Evolutionary conservation across 768 basidiomycete species (phyloP), one percentile per base, ranked within the genome.

Genomic region (Tricholoma sp.): DNA sequence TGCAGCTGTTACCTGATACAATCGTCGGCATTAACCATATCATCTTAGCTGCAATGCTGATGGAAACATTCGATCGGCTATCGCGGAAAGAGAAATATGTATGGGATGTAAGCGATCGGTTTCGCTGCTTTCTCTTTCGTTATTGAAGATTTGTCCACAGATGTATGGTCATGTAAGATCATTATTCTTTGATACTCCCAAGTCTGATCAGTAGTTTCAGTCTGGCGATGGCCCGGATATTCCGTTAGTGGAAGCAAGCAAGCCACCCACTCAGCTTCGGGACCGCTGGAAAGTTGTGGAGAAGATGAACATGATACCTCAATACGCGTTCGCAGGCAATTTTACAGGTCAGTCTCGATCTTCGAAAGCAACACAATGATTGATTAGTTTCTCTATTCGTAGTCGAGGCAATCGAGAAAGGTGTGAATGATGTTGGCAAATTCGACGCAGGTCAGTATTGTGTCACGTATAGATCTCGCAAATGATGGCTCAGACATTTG

Each of bases 281-380:
- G 82, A 85, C 24, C 74, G 84, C 11, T 85, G 83, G 83, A 86
- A 84, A 60, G 78, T 86, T 5, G 75, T 80, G 0, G 83, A 88
- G 68, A 88, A 86, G 70, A 88, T 88, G 86, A 69, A 72, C 29
- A 78, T 85, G 76, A 72, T 84, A 35, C 82, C 84, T 2, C 84
- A 88, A 61, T 88, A 88, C 59, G 79, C 84, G 0, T 88, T 85
- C 56, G 80, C 85, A 5, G 85, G 85, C 4, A 85, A 88, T 61
- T 82, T 79, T 61, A 86, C 85, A 16, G 78, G 84, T 83, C 35
- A 24, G 73, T 51, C 10, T 32, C 18, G 35, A 47, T 51, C 41
- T 14, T 45, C 4, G 24, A 50, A 18, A 50, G 14, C 43, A 16
- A 27, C 22, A 22, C 27, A 2, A 14, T 31, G 57, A 6, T 60